Evolutionary conservation across 768 basidiomycete species (phyloP).

Genomic region (Chlorophyllum brunneum): DNA sequence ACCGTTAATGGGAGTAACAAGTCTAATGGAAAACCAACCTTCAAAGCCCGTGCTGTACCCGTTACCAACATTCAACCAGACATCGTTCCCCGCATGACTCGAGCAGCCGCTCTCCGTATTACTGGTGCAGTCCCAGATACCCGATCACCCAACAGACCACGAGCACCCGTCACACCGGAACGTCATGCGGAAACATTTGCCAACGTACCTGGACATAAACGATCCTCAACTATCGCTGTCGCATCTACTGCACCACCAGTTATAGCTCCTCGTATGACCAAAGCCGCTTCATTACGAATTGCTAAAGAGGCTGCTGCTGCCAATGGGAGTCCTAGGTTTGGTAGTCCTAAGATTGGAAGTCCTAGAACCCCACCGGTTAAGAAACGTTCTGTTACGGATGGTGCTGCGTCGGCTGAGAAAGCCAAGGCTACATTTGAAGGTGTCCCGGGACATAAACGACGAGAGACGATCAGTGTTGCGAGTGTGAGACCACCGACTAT

Average conservation of each 20-base stretch:
- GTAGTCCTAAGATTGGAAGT: too few relatives aligned
- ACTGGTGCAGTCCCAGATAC: slow-evolving; percentile 48
- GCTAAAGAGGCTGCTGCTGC: slow-evolving; percentile 38
- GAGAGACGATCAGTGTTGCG: slow-evolving; percentile 70
- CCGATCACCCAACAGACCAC: slow-evolving; percentile 38
- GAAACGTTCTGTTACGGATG: slow-evolving; percentile 31
- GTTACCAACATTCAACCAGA: slow-evolving; percentile 56
- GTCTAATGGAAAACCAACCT: slow-evolving; percentile 43
- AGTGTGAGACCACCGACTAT: slow-evolving; percentile 62
- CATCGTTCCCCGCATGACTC: slow-evolving; percentile 75
- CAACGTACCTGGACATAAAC: slow-evolving; percentile 82
- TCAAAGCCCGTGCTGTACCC: slow-evolving; percentile 69
- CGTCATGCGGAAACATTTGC: slow-evolving; percentile 61
- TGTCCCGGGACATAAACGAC: slow-evolving; percentile 81
- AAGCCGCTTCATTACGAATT: slow-evolving; percentile 66
- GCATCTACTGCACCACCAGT: slow-evolving; percentile 71
- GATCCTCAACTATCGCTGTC: slow-evolving; percentile 60
- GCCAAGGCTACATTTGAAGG: slow-evolving; percentile 63
- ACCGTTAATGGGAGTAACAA: slow-evolving; percentile 38
- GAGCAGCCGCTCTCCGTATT: slow-evolving; percentile 63
- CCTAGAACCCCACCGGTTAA: slow-evolving; percentile 27
- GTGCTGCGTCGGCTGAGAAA: slow-evolving; percentile 15
- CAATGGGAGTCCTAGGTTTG: not conserved
- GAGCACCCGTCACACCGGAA: slow-evolving; percentile 58
- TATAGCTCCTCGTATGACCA: slow-evolving; percentile 73